phyloP scores from a whole-genome alignment of 768 basidiomycete species.

The Mycena chlorophos region DNA sequence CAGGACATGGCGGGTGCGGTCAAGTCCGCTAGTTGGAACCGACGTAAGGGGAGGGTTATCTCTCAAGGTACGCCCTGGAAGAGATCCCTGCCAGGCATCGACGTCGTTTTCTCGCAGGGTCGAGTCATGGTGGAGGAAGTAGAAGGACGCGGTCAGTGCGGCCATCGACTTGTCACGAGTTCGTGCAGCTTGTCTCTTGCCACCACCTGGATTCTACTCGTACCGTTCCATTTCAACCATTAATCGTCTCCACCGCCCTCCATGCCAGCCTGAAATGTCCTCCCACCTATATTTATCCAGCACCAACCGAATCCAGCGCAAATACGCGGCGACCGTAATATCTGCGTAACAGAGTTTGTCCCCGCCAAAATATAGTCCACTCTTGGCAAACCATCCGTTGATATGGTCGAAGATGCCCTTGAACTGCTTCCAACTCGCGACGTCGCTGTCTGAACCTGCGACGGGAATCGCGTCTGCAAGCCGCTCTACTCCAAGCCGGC shows the following conservation, averaged over 20 bases:
- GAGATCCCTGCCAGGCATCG: no score
- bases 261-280: slow-evolving; percentile 38
- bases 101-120: no score
- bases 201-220: slow-evolving; percentile 22
- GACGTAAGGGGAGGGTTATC: no score
- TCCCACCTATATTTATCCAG: slow-evolving; percentile 42
- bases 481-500: slow-evolving; percentile 30
- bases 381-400: slow-evolving; percentile 31
- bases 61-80: no score
- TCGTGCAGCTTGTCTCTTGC: no score
- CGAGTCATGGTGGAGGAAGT: no score
- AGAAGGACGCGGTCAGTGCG: no score
- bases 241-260: slow-evolving; percentile 40
- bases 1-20: no score
- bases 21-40: no score
- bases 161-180: no score
- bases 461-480: slow-evolving; percentile 35
- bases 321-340: slow-evolving; percentile 34
- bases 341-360: slow-evolving; percentile 41
- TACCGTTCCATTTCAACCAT: slow-evolving; percentile 33
- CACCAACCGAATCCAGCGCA: slow-evolving; percentile 33
- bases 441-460: slow-evolving; percentile 31
- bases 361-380: slow-evolving; percentile 40
- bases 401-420: slow-evolving; percentile 32
- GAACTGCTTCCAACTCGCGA: slow-evolving; percentile 39